These are phyloP conservation scores for Tuber calosporum DNA, from an alignment of 495 filamentous ascomycete species.

Conservation along the genomic window DNA sequence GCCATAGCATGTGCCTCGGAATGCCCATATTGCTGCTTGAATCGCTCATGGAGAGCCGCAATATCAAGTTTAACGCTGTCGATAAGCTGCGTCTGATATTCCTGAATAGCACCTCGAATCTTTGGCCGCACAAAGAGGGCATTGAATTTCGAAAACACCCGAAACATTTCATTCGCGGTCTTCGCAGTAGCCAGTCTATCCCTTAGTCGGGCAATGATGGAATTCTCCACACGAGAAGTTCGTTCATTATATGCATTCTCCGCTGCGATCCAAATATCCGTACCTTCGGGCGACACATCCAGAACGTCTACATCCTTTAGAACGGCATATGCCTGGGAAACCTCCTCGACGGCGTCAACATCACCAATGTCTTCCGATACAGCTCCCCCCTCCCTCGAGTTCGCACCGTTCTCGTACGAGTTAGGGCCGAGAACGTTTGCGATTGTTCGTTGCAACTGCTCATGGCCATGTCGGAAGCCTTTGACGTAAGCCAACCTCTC, in stretches of 20 bases:
- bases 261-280: conserved; percentile 79
- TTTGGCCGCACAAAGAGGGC: conserved; percentile 95
- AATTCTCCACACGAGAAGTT: conserved; percentile 93
- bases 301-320: conserved; percentile 90
- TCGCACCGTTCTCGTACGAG: conserved; percentile 48
- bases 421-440: conserved; percentile 84
- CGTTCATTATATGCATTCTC: conserved; percentile 95
- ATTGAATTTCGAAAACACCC: conserved; percentile 99
- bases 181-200: conserved; percentile 92
- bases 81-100: conserved; percentile 95
- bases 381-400: conserved; percentile 51
- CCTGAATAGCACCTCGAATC: conserved; percentile 92
- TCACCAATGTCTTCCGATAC: conserved; percentile 91
- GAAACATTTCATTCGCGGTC: conserved; percentile 98
- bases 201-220: conserved; percentile 88
- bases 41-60: conserved; percentile 81
- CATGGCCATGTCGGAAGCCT: conserved; percentile 90
- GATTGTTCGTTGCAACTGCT: conserved; percentile 93
- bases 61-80: conserved; percentile 97
- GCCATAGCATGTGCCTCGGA: conserved; percentile 98
- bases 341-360: conserved; percentile 96
- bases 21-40: conserved; percentile 97
- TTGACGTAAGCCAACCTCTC: conserved; percentile 85
- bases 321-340: conserved; percentile 84
- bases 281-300: conserved; percentile 82